Percentiles rank a stretch among this genome's conserved stretches.
These are phyloP conservation scores for Epichloe gansuensis DNA, from an alignment of 2,329 filamentous ascomycete genomes.

Conservation along the genomic window DNA sequence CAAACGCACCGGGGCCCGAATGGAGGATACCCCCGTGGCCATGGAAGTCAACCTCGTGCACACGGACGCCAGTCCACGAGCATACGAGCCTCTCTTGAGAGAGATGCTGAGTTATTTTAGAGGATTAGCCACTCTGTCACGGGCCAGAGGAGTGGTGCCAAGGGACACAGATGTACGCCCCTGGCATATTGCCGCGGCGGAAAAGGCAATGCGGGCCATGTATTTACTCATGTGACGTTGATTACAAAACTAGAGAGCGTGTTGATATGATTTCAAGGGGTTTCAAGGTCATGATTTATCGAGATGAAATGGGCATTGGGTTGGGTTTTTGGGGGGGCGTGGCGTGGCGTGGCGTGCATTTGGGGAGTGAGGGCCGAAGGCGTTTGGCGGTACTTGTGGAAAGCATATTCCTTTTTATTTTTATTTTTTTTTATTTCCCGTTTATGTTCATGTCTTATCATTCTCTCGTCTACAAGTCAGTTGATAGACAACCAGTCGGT, in stretches of 20 bases:
- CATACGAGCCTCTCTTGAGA: slow-evolving; percentile 51
- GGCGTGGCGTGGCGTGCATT: background rate
- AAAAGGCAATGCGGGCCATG: slow-evolving; percentile 54
- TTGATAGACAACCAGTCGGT: too few relatives aligned
- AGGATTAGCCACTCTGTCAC: slow-evolving; percentile 54
- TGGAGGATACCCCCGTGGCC: slow-evolving; percentile 44
- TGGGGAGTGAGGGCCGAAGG: background rate
- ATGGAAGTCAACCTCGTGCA: slow-evolving; percentile 55
- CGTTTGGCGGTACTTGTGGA: background rate
- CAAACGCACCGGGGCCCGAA: slow-evolving; percentile 43
- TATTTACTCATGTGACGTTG: slow-evolving; percentile 46
- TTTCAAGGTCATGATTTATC: background rate
- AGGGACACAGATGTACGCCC: slow-evolving; percentile 51
- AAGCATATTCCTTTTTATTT: background rate
- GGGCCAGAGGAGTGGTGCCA: slow-evolving; percentile 50
- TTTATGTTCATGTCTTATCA: background rate
- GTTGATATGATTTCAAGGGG: slow-evolving; percentile 2
- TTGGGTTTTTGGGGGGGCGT: background rate
- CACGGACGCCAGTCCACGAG: slow-evolving; percentile 35
- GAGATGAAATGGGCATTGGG: background rate
- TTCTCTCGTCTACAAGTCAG: too few relatives aligned
- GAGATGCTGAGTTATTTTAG: slow-evolving; percentile 61
- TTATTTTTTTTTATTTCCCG: background rate
- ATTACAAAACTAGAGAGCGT: slow-evolving; percentile 9
- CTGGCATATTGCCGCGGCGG: slow-evolving; percentile 63